Evolutionary conservation across 345 rosid genomes (phyloP).

Genomic region (Eucalyptus brandiana): DNA sequence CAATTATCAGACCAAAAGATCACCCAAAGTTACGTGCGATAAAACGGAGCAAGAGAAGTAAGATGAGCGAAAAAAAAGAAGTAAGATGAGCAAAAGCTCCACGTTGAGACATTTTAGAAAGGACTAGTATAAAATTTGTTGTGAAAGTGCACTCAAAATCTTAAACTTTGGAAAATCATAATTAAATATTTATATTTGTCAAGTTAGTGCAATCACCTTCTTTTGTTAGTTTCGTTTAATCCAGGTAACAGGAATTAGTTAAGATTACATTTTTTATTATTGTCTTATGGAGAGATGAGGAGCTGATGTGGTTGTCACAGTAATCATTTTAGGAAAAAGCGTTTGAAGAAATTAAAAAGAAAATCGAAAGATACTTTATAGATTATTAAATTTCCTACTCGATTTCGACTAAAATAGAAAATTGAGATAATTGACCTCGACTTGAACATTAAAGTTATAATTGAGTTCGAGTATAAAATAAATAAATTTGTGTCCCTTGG

Average conservation of each 20-base stretch:
- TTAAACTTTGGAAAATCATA: background rate
- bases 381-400: background rate
- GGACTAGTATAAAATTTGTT: background rate
- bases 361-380: background rate
- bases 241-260: background rate
- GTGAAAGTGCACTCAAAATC: background rate
- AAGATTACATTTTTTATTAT: background rate
- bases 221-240: background rate
- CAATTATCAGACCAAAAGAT: background rate
- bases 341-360: background rate
- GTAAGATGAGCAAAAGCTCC: background rate
- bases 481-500: background rate
- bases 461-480: background rate
- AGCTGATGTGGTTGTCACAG: background rate
- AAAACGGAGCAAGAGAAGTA: background rate
- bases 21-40: background rate
- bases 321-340: background rate
- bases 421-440: background rate
- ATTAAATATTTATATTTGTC: background rate
- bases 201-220: background rate
- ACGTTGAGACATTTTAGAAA: background rate
- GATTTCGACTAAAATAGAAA: background rate
- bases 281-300: background rate
- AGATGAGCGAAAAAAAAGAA: background rate
- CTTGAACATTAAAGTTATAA: background rate